Evolutionary conservation across 177 flowering plant genomes (phyloP), one percentile per base, ranked within the genome.

Genomic region (Tripterygium wilfordii): DNA sequence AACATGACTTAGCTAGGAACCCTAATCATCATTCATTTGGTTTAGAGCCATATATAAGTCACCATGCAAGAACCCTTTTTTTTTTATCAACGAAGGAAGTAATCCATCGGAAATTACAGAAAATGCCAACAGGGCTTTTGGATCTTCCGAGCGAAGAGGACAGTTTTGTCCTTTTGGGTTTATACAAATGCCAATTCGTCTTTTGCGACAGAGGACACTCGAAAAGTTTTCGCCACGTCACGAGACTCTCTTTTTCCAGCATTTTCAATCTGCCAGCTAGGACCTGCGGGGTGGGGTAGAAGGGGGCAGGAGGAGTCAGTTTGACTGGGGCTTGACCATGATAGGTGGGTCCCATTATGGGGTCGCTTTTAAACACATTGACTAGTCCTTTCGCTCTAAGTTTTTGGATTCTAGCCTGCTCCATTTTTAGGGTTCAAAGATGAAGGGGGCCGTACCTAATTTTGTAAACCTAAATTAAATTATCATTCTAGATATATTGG

Each of bases 331-430:
- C 8, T 61, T 68, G 56, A 63, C 62, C 68, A 30, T 45, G 19
- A 48, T 32, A 43, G 39, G 44, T 40, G 46, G 37, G 30, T 17
- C 50, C 33, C 12, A 6, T n/a, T 20, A 48, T 45, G 41, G 50
- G 35, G 28, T 15, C 48, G 3, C 12, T 8, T n/a, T 26, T 25
- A 45, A 48, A 24, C 40, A 45, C 56, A 43, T 48, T 20, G 64
- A 64, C 46, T 36, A 40, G 72, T 71, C 68, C 14, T 60, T 54
- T 71, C 72, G 61, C 58, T 64, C 65, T 64, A 44, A 39, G 72
- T 54, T 64, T 59, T 68, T 71, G 72, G 72, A 71, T 58, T 53
- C 50, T 61, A 56, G 72, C 76, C 70, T 67, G 72, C 48, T 36
- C 40, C 25, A 40, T 44, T 30, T 42, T 49, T 13, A 10, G 9